Percentiles rank a stretch among this genome's conserved stretches.
These are phyloP conservation scores for Cryptococcus sp. DNA, from an alignment of 1,284 basidiomycete species.

Conservation along the genomic window DNA sequence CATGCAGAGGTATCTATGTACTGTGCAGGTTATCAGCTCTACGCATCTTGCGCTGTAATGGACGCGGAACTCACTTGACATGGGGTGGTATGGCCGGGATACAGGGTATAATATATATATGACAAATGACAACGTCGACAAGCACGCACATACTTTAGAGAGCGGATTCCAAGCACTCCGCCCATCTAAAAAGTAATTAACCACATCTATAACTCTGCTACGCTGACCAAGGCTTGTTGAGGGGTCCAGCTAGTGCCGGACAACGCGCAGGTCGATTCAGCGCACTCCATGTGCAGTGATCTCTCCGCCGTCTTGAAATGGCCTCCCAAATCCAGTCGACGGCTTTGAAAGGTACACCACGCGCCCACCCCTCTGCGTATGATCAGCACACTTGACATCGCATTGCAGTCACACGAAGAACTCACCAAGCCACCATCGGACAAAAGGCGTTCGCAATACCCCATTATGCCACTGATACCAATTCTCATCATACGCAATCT, in stretches of 20 bases:
- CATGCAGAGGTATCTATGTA: slow-evolving; percentile 1
- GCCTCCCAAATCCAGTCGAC: slow-evolving; percentile 36
- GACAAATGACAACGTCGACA: too few relatives aligned
- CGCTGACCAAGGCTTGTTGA: slow-evolving; percentile 16
- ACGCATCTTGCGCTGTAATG: not conserved
- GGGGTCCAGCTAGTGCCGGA: slow-evolving; percentile 24
- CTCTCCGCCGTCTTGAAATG: slow-evolving; percentile 15
- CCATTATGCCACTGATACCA: slow-evolving; percentile 59
- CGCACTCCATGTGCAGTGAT: slow-evolving; percentile 41
- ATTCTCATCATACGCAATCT: slow-evolving; percentile 52
- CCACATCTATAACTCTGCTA: slow-evolving; percentile 7
- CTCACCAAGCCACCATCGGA: slow-evolving; percentile 57
- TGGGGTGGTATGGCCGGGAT: not conserved
- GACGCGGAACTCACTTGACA: not conserved
- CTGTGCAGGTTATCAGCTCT: not conserved
- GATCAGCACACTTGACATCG: not conserved
- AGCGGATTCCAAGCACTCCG: not conserved
- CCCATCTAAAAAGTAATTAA: not conserved
- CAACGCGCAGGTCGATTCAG: slow-evolving; percentile 28
- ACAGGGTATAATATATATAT: not conserved
- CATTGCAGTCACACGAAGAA: slow-evolving; percentile 3
- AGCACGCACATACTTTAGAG: not conserved
- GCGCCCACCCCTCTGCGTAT: slow-evolving; percentile 29
- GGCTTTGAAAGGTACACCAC: slow-evolving; percentile 19
- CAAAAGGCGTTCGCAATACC: slow-evolving; percentile 55